Percentiles rank a stretch among this genome's conserved stretches.
phyloP scores from a whole-genome alignment of 2,329 filamentous ascomycete species.

The Lachnellula arida region DNA sequence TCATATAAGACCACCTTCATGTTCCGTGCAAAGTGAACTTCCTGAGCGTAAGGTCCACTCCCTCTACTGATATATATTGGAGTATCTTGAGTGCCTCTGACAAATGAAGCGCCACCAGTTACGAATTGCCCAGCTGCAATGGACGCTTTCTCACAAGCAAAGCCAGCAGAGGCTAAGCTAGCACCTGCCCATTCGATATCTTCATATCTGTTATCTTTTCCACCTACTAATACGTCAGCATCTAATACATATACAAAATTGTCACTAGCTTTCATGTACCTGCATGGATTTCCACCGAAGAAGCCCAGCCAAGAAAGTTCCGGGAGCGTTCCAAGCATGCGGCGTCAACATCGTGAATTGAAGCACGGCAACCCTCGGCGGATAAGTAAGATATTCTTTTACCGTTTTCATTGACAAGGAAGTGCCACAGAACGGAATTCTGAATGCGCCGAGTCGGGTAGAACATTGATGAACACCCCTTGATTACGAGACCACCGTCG shows the following conservation, averaged over 20 bases:
- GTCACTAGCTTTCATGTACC: not conserved
- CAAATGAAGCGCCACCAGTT: not conserved
- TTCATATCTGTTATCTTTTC: not conserved
- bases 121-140: not conserved
- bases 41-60: not conserved
- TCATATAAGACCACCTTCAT: constrained; percentile 10
- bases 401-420: not conserved
- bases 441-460: not conserved
- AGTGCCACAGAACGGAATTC: constrained; percentile 2
- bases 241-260: not conserved
- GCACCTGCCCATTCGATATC: not conserved
- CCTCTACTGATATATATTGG: not conserved
- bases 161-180: not conserved
- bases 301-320: not conserved
- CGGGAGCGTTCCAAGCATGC: not conserved
- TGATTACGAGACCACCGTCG: constrained; percentile 2
- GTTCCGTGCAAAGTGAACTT: not conserved
- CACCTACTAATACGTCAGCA: not conserved
- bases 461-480: constrained; percentile 9
- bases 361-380: not conserved
- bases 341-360: not conserved
- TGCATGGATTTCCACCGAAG: not conserved
- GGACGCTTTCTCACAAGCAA: not conserved
- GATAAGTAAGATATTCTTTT: not conserved
- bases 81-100: constrained; percentile 1